Evolutionary conservation across 2,329 filamentous ascomycete species (phyloP), one percentile per base, ranked within the genome.

Genomic region (Hymenoscyphus albidus): DNA sequence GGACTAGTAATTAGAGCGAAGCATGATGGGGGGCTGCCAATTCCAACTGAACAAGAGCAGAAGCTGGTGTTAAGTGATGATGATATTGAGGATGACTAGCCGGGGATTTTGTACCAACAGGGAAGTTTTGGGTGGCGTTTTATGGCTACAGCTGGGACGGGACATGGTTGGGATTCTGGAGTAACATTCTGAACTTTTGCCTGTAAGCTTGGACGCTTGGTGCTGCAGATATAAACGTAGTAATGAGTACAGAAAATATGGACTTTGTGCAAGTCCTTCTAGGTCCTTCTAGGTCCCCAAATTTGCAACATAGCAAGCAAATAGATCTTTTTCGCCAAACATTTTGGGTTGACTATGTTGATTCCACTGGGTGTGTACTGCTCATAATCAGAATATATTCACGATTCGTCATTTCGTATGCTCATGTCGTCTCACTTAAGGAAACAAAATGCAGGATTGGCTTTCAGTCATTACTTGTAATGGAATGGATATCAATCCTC

Each of bases 21-120:
- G 44, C 71, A 68, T 35, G 48, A 64, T 51, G 54, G 65, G 65
- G 48, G 67, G 9, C 14, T 72, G 32, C 64, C 70, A 9, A 51
- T 71, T 31, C 60, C 64, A 60, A 67, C 72, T 59, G 54, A 39
- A 68, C 78, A 81, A 54, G 83, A 87, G 67, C 85, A 88, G 75
- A 90, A 88, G 71, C 77, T 93, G 68, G 85, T 92, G 56, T 78
- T 94, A 51, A 92, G 88, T 70, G 91, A 95, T 72, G 91, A 95
- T 77, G 91, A 95, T 79, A 94, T 95, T 74, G 90, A 93, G 75
- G 71, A 74, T 73, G 60, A 70, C 63, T 60, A 48, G 58, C 16
- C 58, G 62, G 22, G n/a, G 27, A 51, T 38, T 51, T 51, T 51
- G 44, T 51, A 27, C 44, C 18, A 51, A 51, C 4, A 51, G 22